Conservation (phyloP, 2,329 filamentous ascomycete species). For the Beauveria australis region DNA sequence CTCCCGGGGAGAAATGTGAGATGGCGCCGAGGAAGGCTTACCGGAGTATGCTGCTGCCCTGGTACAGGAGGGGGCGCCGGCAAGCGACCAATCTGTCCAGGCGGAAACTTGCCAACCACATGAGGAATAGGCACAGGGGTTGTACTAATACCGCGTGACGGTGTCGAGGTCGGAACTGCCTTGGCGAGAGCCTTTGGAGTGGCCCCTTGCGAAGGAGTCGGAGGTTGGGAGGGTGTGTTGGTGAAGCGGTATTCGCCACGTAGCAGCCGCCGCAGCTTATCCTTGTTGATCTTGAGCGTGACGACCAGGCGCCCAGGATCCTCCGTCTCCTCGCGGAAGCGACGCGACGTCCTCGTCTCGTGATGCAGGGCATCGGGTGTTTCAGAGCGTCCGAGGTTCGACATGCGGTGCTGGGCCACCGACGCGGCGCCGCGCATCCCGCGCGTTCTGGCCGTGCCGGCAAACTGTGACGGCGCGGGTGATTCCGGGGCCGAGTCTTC, state of each 20-base stretch:
- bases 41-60: constrained; percentile 48
- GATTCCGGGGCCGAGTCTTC: constrained; percentile 83
- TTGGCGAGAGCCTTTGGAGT: constrained; percentile 22
- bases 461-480: constrained; percentile 65
- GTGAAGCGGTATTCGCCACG: constrained; percentile 42
- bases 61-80: constrained; percentile 56
- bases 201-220: constrained; percentile 25
- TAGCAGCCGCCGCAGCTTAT: constrained; percentile 61
- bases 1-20: not conserved
- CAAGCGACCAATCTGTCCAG: constrained; percentile 55
- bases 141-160: constrained; percentile 26
- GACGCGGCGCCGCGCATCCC: constrained; percentile 84
- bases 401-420: constrained; percentile 81
- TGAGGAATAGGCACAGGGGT: constrained; percentile 25
- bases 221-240: constrained; percentile 27
- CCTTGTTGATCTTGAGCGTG: constrained; percentile 63
- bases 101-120: constrained; percentile 28
- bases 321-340: constrained; percentile 69
- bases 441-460: constrained; percentile 76
- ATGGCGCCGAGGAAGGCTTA: constrained; percentile 37
- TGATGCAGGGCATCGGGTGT: constrained; percentile 73
- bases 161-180: constrained; percentile 26
- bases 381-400: constrained; percentile 71
- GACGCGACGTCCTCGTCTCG: constrained; percentile 62
- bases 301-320: constrained; percentile 64